Evolutionary conservation across 2,329 filamentous ascomycete species (phyloP), one percentile per base, ranked within the genome.

Genomic region (Apiospora hydei): DNA sequence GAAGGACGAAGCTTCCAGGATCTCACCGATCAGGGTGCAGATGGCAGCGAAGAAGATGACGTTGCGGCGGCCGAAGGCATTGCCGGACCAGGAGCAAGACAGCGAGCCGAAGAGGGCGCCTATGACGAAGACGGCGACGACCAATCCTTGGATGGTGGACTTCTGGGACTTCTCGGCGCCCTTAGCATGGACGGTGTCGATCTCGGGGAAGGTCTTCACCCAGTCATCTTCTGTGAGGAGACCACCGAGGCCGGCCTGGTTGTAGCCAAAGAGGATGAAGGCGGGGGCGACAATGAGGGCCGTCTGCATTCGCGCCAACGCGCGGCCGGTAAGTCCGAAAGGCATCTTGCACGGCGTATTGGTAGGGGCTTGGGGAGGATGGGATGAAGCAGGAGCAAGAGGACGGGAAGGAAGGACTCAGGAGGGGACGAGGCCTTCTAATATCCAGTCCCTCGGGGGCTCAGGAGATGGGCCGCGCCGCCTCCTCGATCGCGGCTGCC

Each of bases 251-350:
- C 80, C 81, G 4, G 82, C 81, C 73, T 84, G 82, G 74, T 84
- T 84, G 76, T 84, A 84, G 10, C 83, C 83, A 74, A 83, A 84
- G 53, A 84, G 77, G 74, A 84, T 81, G 74, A 84, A 83, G 16
- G 84, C 78, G 5, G 85, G 85, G 8, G 79, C 81, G 24, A 86
- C 84, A 51, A 86, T 82, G 67, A 85, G 79, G 18, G 80, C 81
- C 70, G 84, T 79, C 74, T 86, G 84, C 38, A 82, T 75, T 18
- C 77, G 77, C 72, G 76, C 78, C 67, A 85, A 76, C 69, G 78
- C 73, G 53, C 79, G 75, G 79, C 83, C 83, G 57, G 77, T 81
- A 38, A 81, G 76, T 70, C 83, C 83, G 49, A 84, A 78, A 64
- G 57, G 57, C 57, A 64, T 64, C 57, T 64, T 64, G 16, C 30